A percentile compares a stretch with the other conserved stretches of the same genome.
Conservation (phyloP, 1,284 basidiomycete species). For the Coniferiporia sulphurascens region DNA sequence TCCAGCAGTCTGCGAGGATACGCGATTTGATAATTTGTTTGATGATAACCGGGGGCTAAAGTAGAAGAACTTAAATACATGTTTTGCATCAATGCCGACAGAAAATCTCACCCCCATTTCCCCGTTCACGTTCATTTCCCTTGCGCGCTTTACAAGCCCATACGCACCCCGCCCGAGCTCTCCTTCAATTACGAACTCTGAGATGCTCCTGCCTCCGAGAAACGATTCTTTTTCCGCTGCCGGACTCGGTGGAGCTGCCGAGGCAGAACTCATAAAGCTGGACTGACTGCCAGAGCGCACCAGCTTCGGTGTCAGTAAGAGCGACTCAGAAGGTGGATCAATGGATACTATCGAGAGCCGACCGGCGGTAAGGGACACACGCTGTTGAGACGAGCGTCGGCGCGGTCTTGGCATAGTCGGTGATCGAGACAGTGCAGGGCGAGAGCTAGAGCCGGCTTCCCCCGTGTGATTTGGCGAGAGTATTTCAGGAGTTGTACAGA, state of each 20-base stretch:
- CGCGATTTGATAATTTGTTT: constrained; percentile 99
- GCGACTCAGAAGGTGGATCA: constrained; percentile 59
- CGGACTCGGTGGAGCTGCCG: constrained; percentile 60
- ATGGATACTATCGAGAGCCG: constrained; percentile 69
- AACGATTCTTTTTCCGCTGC: constrained; percentile 41
- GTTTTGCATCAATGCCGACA: constrained; percentile 11
- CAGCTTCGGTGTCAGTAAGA: constrained; percentile 53
- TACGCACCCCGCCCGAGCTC: constrained; percentile 97
- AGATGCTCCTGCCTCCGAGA: constrained; percentile 61
- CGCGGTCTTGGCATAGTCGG: constrained; percentile 56
- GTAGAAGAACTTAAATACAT: constrained; percentile 12
- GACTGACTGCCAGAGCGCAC: constrained; percentile 55
- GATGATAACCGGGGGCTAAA: constrained; percentile 76
- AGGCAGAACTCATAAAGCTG: constrained; percentile 53
- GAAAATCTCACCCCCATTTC: constrained; percentile 68
- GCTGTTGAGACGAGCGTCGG: constrained; percentile 72
- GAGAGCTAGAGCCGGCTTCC: constrained; percentile 30
- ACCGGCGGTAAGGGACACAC: constrained; percentile 76
- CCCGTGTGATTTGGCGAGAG: constrained; percentile 28
- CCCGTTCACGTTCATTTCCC: constrained; percentile 74
- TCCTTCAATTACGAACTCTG: constrained; percentile 75
- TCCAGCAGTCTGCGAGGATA: constrained; percentile 99
- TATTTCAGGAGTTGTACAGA: constrained; percentile 24
- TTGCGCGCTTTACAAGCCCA: constrained; percentile 88
- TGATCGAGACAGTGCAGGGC: constrained; percentile 31